These are phyloP conservation scores for Pistacia atlantica DNA, from an alignment of 345 rosid genomes.

Conservation along the genomic window DNA sequence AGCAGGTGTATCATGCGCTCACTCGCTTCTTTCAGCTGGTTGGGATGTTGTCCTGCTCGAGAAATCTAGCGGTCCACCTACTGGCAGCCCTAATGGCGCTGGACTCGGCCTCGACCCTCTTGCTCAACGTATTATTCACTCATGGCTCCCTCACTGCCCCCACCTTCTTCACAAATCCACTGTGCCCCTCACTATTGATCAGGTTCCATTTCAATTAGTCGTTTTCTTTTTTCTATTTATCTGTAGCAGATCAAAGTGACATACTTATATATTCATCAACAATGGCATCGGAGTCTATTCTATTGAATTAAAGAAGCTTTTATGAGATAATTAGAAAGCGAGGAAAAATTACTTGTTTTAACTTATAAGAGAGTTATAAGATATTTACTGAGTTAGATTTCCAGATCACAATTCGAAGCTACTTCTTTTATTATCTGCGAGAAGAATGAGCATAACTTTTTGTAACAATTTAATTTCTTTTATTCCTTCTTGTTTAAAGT, in stretches of 20 bases:
- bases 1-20: conserved; percentile 79
- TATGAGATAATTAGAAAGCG: too few relatives aligned
- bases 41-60: conserved; percentile 71
- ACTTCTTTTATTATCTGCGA: not conserved
- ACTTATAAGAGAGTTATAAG: too few relatives aligned
- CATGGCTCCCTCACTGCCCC: conserved; percentile 55
- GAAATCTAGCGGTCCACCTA: conserved; percentile 59
- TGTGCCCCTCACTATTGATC: conserved; percentile 60
- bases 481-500: not conserved
- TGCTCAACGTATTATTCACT: conserved; percentile 46
- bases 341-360: too few relatives aligned
- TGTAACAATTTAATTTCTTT: not conserved
- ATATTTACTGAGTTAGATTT: too few relatives aligned
- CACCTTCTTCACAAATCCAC: conserved; percentile 47
- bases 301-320: too few relatives aligned
- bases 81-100: conserved; percentile 79
- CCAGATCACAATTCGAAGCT: too few relatives aligned
- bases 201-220: conserved; percentile 27
- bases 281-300: too few relatives aligned
- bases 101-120: conserved; percentile 68
- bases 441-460: not conserved
- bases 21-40: conserved; percentile 59
- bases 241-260: not conserved
- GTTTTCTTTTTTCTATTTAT: not conserved
- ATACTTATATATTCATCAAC: too few relatives aligned